phyloP scores from a whole-genome alignment of 495 filamentous ascomycete genomes.

The Parachaetomium inaequale region DNA sequence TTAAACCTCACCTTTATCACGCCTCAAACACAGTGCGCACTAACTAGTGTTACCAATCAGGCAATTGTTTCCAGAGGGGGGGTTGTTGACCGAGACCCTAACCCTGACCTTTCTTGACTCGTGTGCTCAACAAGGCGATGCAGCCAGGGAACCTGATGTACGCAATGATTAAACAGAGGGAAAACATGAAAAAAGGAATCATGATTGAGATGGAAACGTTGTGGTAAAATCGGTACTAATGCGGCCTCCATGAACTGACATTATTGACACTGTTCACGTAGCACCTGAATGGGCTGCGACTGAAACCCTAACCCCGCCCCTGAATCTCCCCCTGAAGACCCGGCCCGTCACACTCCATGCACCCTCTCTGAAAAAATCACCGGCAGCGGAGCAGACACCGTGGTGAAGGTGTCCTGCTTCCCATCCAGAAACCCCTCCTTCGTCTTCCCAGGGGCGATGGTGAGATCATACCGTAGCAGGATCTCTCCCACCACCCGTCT shows the following conservation, averaged over 20 bases:
- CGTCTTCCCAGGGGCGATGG: constrained; percentile 9
- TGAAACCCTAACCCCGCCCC: background rate
- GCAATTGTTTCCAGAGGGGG: background rate
- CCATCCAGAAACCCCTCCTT: constrained; percentile 20
- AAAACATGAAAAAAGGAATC: too few relatives aligned
- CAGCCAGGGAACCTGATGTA: too few relatives aligned
- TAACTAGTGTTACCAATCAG: too few relatives aligned
- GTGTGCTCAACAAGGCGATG: too few relatives aligned
- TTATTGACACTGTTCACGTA: too few relatives aligned
- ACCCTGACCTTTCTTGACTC: background rate
- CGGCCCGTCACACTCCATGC: background rate
- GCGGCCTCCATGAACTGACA: too few relatives aligned
- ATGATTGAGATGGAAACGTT: too few relatives aligned
- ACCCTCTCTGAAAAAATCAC: constrained; percentile 20
- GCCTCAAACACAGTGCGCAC: background rate
- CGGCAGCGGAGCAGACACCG: constrained; percentile 19
- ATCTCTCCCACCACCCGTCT: constrained; percentile 27
- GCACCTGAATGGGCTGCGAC: too few relatives aligned
- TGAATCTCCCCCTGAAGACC: background rate
- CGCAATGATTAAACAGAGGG: too few relatives aligned
- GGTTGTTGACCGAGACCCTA: background rate
- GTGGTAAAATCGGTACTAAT: too few relatives aligned
- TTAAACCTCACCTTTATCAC: background rate
- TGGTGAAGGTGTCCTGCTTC: constrained; percentile 25
- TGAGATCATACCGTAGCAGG: constrained; percentile 22